Base-by-base conservation (phyloP, 352 stramenopile genomes). In the Globisporangium radiosum region DNA sequence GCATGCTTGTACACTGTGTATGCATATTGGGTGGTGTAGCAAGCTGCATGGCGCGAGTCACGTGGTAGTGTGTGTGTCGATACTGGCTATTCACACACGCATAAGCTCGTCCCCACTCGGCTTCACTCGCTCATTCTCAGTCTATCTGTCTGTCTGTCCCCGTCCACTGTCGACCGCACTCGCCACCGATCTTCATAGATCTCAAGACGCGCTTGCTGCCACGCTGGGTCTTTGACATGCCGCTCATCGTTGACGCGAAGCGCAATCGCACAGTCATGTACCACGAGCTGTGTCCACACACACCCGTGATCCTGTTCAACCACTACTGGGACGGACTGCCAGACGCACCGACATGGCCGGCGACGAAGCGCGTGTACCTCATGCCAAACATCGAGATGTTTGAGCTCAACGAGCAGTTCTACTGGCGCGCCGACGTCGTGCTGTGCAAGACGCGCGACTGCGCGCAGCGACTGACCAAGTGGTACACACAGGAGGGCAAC, bases 381-480 rank as follows among this genome's bases (percentile, higher is more conserved):
- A 78, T 81, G 70, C 70, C 69, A 8, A 80, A 80, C 62, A 75
- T 80, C 47, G 73, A 85, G 62, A 85, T 85, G 76, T 71, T 74
- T 51, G 76, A 83, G 48, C 64, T 85, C 33, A 65, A 54, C 14
- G 45, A 65, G 45, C 43, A 59, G 36, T 65, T 71, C 15, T 79
- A 76, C 47, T 76, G 69, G 66, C 62, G 60, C 43, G 69, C 60
- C 25, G 64, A 85, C 36, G 64, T 72, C 0, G 71, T 85, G 43
- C 54, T 85, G 39, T 80, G 69, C 54, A 83, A 83, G 52, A 88
- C 77, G 0, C 53, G 57, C 3, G 44, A 79, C 10, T 86, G 73
- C 19, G 67, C 65, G 14, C 57, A 68, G n/a, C 70, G 76, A 37
- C 43, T 88, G 10, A 59, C 42, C 25, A 64, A 62, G 25, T 90